Evolutionary conservation across 495 filamentous ascomycete genomes (phyloP).

Genomic region (Talaromyces trachyspermus): DNA sequence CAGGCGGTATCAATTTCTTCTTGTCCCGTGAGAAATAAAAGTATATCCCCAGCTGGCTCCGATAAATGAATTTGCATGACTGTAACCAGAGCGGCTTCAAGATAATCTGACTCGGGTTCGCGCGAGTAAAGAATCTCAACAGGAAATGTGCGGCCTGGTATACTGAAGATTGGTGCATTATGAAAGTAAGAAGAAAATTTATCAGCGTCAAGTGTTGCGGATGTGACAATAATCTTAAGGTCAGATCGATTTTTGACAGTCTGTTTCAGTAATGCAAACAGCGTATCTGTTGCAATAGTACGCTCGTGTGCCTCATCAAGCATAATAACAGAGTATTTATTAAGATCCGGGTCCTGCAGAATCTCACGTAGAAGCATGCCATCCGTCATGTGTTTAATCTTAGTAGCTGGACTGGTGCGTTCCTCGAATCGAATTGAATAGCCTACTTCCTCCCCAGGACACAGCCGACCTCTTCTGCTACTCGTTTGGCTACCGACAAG

Average conservation of each 20-base stretch:
- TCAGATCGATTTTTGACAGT: slow-evolving; percentile 80
- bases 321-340: slow-evolving; percentile 92
- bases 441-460: slow-evolving; percentile 87
- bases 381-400: slow-evolving; percentile 99
- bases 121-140: slow-evolving; percentile 92
- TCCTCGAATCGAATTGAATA: slow-evolving; percentile 99
- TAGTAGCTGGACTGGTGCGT: slow-evolving; percentile 77
- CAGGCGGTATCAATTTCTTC: slow-evolving; percentile 96
- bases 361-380: slow-evolving; percentile 97
- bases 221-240: slow-evolving; percentile 91
- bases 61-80: slow-evolving; percentile 98
- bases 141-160: slow-evolving; percentile 89
- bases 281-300: slow-evolving; percentile 90
- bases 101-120: slow-evolving; percentile 93
- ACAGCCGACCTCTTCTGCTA: slow-evolving; percentile 96
- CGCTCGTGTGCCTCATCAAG: slow-evolving; percentile 97
- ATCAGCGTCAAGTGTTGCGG: slow-evolving; percentile 91
- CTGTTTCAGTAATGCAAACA: slow-evolving; percentile 93
- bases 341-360: slow-evolving; percentile 78
- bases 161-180: slow-evolving; percentile 88
- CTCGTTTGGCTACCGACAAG: slow-evolving; percentile 93
- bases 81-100: slow-evolving; percentile 90
- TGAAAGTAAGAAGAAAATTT: slow-evolving; percentile 97
- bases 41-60: slow-evolving; percentile 87
- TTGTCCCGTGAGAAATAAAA: slow-evolving; percentile 93